These are phyloP conservation scores for Hyphopichia fennica DNA, from an alignment of 1,139 yeast species.

Conservation along the genomic window DNA sequence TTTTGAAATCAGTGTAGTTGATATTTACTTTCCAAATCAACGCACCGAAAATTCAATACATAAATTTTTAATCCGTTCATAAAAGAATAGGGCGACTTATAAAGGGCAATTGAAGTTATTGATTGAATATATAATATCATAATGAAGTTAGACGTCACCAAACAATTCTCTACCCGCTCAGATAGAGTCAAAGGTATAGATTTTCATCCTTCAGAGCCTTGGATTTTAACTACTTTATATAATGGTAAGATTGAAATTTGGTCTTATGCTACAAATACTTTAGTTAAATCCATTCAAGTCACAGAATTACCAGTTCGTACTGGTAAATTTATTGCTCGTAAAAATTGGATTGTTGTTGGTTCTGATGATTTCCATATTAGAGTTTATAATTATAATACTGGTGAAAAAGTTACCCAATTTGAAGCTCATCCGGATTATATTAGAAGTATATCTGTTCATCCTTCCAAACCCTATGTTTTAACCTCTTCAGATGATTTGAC, in stretches of 20 bases:
- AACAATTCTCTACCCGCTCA: slow-evolving; percentile 81
- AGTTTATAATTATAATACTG: slow-evolving; percentile 92
- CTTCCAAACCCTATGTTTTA: slow-evolving; percentile 82
- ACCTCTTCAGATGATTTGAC: slow-evolving; percentile 93
- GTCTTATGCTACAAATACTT: slow-evolving; percentile 78
- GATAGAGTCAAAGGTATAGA: slow-evolving; percentile 98
- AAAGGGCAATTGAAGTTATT: background rate
- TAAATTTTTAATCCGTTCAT: background rate
- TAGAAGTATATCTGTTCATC: slow-evolving; percentile 91
- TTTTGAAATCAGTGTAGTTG: background rate
- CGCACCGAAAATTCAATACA: background rate
- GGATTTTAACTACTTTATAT: slow-evolving; percentile 86
- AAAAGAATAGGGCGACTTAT: no score
- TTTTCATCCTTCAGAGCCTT: slow-evolving; percentile 96
- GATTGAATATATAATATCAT: background rate
- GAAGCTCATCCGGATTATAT: slow-evolving; percentile 98
- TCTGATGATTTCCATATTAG: slow-evolving; percentile 93
- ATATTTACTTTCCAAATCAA: no score
- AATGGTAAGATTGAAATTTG: slow-evolving; percentile 88
- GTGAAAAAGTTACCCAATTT: slow-evolving; percentile 89
- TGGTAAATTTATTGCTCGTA: slow-evolving; percentile 91
- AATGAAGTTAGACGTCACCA: slow-evolving; percentile 57
- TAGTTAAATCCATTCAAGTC: slow-evolving; percentile 64
- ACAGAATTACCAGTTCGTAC: slow-evolving; percentile 95
- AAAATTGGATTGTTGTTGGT: slow-evolving; percentile 96